Conservation (phyloP, 169 alveolate species). For the Eimeria zaria region DNA sequence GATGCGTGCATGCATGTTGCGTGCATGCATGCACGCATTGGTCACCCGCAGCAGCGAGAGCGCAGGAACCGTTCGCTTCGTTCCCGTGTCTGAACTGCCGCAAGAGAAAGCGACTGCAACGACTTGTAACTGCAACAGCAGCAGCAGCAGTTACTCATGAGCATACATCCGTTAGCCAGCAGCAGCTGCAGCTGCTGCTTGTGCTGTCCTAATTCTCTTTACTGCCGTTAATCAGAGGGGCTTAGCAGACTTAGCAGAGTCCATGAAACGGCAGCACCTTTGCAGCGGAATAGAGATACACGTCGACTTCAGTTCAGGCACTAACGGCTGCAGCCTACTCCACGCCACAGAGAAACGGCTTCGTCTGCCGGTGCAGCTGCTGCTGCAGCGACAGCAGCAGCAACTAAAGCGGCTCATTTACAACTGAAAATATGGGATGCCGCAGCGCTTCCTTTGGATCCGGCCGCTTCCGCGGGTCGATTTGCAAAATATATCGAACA, state of each 20-base stretch:
- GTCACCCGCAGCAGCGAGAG: background rate
- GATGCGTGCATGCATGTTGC: background rate
- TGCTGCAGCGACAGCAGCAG: background rate
- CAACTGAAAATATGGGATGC: constrained; percentile 91
- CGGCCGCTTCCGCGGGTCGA: constrained; percentile 93
- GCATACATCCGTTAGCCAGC: background rate
- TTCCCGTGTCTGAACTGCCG: constrained; percentile 4
- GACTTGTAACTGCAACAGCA: background rate
- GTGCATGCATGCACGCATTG: constrained; percentile 43
- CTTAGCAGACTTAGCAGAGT: background rate
- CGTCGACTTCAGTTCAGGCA: background rate
- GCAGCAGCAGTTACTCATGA: background rate
- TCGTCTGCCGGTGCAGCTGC: background rate
- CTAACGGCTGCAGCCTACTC: background rate
- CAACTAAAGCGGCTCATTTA: constrained; percentile 42
- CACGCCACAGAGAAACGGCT: background rate
- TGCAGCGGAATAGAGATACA: background rate
- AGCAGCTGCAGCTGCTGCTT: background rate
- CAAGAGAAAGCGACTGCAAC: background rate
- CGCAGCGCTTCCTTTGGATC: constrained; percentile 93
- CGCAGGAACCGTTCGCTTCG: background rate
- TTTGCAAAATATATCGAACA: constrained; percentile 90
- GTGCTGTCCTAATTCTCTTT: background rate
- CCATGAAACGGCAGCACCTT: background rate
- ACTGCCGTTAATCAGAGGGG: background rate